Percentiles rank a stretch among this genome's conserved stretches.
phyloP scores from a whole-genome alignment of 768 basidiomycete species.

The Boletellus ananiceps region DNA sequence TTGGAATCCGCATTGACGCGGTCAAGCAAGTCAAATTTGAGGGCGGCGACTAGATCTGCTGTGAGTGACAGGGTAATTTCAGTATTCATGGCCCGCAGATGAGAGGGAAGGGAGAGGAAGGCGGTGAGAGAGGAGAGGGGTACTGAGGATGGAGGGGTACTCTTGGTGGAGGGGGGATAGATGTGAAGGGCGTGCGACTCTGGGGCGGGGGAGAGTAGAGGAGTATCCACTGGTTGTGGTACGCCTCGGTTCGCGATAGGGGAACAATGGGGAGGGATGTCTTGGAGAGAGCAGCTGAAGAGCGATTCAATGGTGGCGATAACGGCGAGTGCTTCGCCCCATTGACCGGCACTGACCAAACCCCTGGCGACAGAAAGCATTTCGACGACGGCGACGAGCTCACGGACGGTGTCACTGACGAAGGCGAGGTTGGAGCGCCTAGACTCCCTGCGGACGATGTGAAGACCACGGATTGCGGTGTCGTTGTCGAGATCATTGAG shows the following conservation, averaged over 20 bases:
- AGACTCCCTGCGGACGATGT: constrained; percentile 62
- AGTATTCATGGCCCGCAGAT: constrained; percentile 64
- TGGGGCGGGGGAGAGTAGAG: constrained; percentile 34
- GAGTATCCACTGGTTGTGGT: constrained; percentile 15
- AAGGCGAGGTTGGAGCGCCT: constrained; percentile 55
- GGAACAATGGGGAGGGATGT: constrained; percentile 3
- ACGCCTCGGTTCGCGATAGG: constrained; percentile 4
- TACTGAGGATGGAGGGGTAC: constrained; percentile 33
- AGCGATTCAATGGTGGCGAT: constrained; percentile 63
- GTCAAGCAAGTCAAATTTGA: constrained; percentile 61
- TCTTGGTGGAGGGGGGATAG: constrained; percentile 22
- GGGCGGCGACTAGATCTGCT: constrained; percentile 67
- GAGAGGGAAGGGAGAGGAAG: constrained; percentile 69
- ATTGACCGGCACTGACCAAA: constrained; percentile 81
- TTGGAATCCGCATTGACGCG: constrained; percentile 36
- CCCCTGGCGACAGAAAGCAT: constrained; percentile 66
- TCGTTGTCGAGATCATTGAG: constrained; percentile 73
- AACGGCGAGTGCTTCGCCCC: constrained; percentile 77
- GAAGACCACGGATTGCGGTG: constrained; percentile 74
- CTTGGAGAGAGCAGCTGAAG: constrained; percentile 37
- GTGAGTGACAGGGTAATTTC: constrained; percentile 77
- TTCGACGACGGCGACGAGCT: constrained; percentile 70
- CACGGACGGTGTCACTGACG: constrained; percentile 58
- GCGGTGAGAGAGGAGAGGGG: constrained; percentile 67
- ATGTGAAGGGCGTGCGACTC: constrained; percentile 26